phyloP scores from a whole-genome alignment of 2,329 filamentous ascomycete genomes.

The Tolypocladium tropicale region DNA sequence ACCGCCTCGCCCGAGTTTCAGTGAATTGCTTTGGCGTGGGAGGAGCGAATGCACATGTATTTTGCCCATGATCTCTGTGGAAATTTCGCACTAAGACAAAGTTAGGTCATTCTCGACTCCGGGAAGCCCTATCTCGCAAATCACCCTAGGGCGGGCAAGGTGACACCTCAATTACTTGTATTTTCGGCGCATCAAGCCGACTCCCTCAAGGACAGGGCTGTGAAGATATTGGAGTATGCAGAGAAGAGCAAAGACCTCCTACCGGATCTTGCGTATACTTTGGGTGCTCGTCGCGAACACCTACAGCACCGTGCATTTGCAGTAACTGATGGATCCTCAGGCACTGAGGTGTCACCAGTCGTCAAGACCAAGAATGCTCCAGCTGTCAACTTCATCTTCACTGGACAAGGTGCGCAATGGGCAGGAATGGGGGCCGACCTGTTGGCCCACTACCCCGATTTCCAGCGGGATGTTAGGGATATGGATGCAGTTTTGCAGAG shows the following conservation, averaged over 20 bases:
- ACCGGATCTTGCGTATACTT: not conserved
- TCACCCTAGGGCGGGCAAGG: not conserved
- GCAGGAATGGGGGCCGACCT: constrained; percentile 26
- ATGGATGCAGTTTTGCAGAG: constrained; percentile 5
- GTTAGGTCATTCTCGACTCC: constrained; percentile 5
- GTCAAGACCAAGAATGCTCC: constrained; percentile 9
- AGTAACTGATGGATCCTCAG: not conserved
- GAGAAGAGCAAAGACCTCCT: not conserved
- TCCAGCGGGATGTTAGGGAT: constrained; percentile 10
- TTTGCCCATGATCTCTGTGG: not conserved
- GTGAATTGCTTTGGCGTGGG: constrained; percentile 26
- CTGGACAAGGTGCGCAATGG: constrained; percentile 36
- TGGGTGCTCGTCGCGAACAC: not conserved
- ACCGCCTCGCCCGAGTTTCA: constrained; percentile 16
- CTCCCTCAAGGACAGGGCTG: not conserved
- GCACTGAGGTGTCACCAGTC: constrained; percentile 10
- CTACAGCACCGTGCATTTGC: not conserved
- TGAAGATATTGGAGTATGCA: not conserved
- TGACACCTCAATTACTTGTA: not conserved
- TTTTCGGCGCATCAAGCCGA: not conserved
- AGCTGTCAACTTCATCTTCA: constrained; percentile 23
- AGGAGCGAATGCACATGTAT: constrained; percentile 22
- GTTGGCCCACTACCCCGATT: constrained; percentile 9
- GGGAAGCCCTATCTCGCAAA: not conserved
- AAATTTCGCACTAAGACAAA: not conserved